phyloP scores from a whole-genome alignment of 805 yeast genomes.

The Cyberlindnera maritima region DNA sequence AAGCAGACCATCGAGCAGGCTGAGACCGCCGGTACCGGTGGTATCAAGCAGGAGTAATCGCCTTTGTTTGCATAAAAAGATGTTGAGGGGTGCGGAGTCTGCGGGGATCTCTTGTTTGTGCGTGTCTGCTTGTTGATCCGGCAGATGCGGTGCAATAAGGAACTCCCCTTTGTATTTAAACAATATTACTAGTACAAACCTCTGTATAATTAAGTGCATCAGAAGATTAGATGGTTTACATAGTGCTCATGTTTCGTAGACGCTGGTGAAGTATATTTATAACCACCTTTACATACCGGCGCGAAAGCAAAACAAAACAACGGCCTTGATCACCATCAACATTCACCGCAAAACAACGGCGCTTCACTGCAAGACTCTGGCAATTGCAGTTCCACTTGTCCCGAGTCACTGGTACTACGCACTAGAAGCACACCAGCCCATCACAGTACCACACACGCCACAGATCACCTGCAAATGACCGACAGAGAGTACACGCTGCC shows the following conservation, averaged over 20 bases:
- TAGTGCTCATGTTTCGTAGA: too few species aligned
- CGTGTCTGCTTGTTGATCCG: too few species aligned
- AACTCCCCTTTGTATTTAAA: too few species aligned
- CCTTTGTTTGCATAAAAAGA: neutral
- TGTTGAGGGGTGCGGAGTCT: neutral
- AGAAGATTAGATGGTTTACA: too few species aligned
- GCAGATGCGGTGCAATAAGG: too few species aligned
- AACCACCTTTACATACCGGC: neutral
- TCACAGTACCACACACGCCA: neutral
- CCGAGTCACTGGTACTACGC: too few species aligned
- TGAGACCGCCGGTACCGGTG: slow-evolving; percentile 83
- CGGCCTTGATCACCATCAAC: neutral
- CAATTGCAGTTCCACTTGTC: too few species aligned
- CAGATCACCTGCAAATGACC: neutral
- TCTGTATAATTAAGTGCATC: too few species aligned
- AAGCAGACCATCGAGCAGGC: slow-evolving; percentile 83
- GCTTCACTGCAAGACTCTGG: neutral
- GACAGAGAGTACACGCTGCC: slow-evolving; percentile 21
- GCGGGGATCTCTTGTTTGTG: too few species aligned
- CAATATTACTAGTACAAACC: too few species aligned
- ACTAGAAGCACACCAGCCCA: neutral
- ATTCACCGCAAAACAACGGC: neutral
- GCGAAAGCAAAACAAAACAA: neutral
- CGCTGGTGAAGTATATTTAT: too few species aligned
- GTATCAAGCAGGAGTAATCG: slow-evolving; percentile 50